These are phyloP conservation scores for Ophiosphaerella narmari DNA, from an alignment of 2,329 filamentous ascomycete species.

Conservation along the genomic window DNA sequence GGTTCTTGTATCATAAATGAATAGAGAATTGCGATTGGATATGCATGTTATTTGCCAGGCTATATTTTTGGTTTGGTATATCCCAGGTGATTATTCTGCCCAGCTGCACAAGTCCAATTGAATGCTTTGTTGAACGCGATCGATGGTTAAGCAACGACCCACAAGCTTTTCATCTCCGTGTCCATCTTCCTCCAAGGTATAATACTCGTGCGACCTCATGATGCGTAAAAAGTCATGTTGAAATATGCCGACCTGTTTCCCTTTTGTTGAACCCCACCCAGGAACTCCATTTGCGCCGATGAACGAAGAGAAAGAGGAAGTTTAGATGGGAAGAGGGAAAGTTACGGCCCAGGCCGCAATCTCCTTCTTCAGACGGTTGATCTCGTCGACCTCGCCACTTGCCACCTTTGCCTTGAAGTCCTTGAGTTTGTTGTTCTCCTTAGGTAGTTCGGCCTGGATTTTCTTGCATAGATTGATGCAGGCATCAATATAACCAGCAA, in stretches of 20 bases:
- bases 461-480: conserved; percentile 89
- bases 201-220: conserved; percentile 10
- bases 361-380: conserved; percentile 85
- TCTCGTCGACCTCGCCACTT: conserved; percentile 75
- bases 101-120: not conserved
- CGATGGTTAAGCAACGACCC: conserved; percentile 2
- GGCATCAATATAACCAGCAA: conserved; percentile 86
- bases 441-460: conserved; percentile 81
- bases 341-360: conserved; percentile 82
- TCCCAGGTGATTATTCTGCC: no score
- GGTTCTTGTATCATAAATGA: not conserved
- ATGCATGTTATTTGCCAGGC: no score
- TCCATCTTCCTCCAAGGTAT: conserved; percentile 2
- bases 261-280: conserved; percentile 32
- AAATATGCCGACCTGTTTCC: conserved; percentile 24
- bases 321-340: conserved; percentile 86
- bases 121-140: not conserved
- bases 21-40: no score
- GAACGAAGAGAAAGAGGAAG: conserved; percentile 11
- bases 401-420: conserved; percentile 97
- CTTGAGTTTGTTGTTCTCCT: conserved; percentile 99
- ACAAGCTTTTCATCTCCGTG: no score
- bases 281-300: conserved; percentile 15
- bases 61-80: no score
- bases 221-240: conserved; percentile 27